Evolutionary conservation across 306 rosid genomes (phyloP), one percentile per base, ranked within the genome.

Genomic region (Begonia masoniana): DNA sequence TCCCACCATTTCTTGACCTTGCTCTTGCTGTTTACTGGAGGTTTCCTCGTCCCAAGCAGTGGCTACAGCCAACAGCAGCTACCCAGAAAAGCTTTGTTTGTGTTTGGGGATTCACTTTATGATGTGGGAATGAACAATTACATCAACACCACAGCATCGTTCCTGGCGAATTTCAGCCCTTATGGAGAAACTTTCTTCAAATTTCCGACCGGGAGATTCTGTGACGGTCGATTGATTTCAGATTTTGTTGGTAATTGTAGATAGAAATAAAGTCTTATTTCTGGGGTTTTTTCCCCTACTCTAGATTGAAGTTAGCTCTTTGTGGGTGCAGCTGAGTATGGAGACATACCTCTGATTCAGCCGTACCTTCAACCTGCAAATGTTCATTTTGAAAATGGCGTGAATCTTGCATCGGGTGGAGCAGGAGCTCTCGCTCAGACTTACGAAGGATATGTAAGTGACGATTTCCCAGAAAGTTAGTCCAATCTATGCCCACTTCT

Each of bases 341-440:
- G 79, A 23, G 51, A 66, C 15, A 47, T 81, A 59, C 82, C 81
- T 4, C 39, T 71, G 15, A 64, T 78, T 16, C 76, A 62, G 26
- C 66, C 86, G 3, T 78, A 74, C 59, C 68, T 82, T 13, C 62
- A 76, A 51, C 84, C 78, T 7, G 69, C 71, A 49, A 10, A 51
- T 55, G 54, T 58, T 16, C 21, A 4, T 3, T 81, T 71, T 46
- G 47, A 55, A 0, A 41, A 65, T 49, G 95, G 95, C 6, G 64
- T 64, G 31, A 85, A 85, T 71, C 76, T 85, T 65, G 87, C 95
- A 21, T 81, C 91, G 26, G 78, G n/a, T 31, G 87, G 80, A 47
- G 57, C 78, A 10, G 71, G 74, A 47, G 76, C 56, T 61, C 67
- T 78, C 12, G 47, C 16, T 16, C 15, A 56, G 56, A 54, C 62